These are phyloP conservation scores for Microbotryum lychnidis-dioicae DNA, from an alignment of 1,284 basidiomycete genomes.

Conservation along the genomic window DNA sequence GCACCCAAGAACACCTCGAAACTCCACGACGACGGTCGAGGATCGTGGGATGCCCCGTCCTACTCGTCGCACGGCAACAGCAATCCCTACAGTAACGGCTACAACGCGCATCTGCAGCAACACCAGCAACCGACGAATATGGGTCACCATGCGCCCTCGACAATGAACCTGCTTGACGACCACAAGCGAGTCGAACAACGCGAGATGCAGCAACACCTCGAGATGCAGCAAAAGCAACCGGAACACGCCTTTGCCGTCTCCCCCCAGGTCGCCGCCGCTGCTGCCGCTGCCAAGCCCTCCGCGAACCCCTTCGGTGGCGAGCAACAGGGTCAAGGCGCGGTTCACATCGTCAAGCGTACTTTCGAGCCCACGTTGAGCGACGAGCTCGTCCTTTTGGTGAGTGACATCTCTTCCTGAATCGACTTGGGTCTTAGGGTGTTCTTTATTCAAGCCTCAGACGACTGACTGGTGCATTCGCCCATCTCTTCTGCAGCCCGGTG, in stretches of 20 bases:
- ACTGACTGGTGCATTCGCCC: neutral
- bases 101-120: neutral
- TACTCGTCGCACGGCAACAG: slow-evolving; percentile 4
- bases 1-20: neutral
- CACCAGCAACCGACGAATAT: neutral
- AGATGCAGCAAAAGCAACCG: slow-evolving; percentile 6
- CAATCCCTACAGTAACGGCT: neutral
- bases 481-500: slow-evolving; percentile 22
- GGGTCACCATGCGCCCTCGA: neutral
- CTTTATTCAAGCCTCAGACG: too few species aligned
- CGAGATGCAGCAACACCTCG: slow-evolving; percentile 22
- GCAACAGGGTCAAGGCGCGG: slow-evolving; percentile 30
- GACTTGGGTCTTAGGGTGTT: too few species aligned
- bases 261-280: neutral
- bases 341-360: slow-evolving; percentile 31
- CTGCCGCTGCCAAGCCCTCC: neutral
- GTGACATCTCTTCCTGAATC: neutral
- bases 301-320: slow-evolving; percentile 31
- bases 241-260: neutral
- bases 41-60: slow-evolving; percentile 3
- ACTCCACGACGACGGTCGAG: slow-evolving; percentile 2
- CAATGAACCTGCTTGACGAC: neutral
- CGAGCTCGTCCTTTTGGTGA: slow-evolving; percentile 33
- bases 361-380: slow-evolving; percentile 35
- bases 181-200: slow-evolving; percentile 22